A percentile compares a stretch with the other conserved stretches of the same genome.
Conservation (phyloP, 2,329 filamentous ascomycete genomes). For the Cercospora janseana region DNA sequence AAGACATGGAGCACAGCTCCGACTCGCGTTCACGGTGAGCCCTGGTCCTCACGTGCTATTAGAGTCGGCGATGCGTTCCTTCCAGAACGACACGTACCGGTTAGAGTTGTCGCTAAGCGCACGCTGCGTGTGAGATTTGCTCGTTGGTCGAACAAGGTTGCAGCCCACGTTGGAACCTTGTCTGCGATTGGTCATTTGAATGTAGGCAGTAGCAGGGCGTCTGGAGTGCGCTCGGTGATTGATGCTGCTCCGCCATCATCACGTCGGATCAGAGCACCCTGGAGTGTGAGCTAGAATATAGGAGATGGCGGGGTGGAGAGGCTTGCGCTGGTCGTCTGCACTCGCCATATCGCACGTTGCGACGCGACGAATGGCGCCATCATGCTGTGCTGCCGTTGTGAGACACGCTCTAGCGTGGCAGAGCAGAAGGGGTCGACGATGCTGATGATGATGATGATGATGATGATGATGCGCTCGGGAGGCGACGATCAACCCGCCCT, state of each 20-base stretch:
- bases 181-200: neutral
- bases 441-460: no score
- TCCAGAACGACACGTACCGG: neutral
- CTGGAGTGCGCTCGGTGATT: no score
- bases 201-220: neutral
- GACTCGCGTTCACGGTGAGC: no score
- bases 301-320: no score
- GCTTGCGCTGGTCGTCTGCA: no score
- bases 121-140: neutral
- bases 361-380: neutral
- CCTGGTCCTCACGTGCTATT: neutral
- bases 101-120: neutral
- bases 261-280: no score
- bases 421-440: neutral
- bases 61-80: conserved; percentile 4
- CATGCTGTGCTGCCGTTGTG: neutral
- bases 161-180: neutral
- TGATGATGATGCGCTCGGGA: no score
- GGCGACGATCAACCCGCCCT: neutral
- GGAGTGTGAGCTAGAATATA: no score
- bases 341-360: no score
- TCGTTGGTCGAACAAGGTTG: neutral
- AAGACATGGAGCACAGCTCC: no score
- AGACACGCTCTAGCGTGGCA: neutral
- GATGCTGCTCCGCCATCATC: no score